Evolutionary conservation across 148 eudicot species (phyloP).

Genomic region (Polygonum aviculare): DNA sequence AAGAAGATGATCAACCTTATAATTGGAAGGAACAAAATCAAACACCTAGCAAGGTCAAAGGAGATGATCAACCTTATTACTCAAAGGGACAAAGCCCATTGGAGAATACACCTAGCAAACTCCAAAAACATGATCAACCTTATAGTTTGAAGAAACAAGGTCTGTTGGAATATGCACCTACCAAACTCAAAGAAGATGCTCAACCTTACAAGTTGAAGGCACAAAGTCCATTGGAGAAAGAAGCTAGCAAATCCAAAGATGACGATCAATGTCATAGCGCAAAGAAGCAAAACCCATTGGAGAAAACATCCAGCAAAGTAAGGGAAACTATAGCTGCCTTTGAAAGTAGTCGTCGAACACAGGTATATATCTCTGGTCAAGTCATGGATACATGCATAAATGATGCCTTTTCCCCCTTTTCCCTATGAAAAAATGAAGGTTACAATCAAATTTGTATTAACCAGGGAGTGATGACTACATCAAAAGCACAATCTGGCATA

Average conservation of each 20-base stretch:
- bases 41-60: conserved; percentile 9
- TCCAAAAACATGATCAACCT: conserved; percentile 17
- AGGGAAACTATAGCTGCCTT: conserved; percentile 66
- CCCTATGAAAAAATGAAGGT: background rate
- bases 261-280: background rate
- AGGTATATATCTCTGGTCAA: conserved; percentile 40
- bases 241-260: background rate
- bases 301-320: conserved; percentile 47
- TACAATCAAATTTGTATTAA: conserved; percentile 14
- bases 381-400: conserved; percentile 4
- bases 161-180: background rate
- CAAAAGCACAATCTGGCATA: conserved; percentile 26
- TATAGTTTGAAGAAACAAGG: conserved; percentile 16
- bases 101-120: background rate
- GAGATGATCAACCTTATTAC: conserved; percentile 14
- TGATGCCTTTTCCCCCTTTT: conserved; percentile 1
- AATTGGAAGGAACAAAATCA: background rate
- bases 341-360: conserved; percentile 38
- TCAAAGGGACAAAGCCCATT: background rate
- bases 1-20: background rate
- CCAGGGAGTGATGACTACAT: conserved; percentile 42
- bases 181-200: conserved; percentile 16
- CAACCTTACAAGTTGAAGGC: conserved; percentile 18
- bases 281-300: conserved; percentile 23
- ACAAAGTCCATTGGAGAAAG: background rate